phyloP scores from a whole-genome alignment of 208 protist species.

The Leptomonas pyrrhocoris region DNA sequence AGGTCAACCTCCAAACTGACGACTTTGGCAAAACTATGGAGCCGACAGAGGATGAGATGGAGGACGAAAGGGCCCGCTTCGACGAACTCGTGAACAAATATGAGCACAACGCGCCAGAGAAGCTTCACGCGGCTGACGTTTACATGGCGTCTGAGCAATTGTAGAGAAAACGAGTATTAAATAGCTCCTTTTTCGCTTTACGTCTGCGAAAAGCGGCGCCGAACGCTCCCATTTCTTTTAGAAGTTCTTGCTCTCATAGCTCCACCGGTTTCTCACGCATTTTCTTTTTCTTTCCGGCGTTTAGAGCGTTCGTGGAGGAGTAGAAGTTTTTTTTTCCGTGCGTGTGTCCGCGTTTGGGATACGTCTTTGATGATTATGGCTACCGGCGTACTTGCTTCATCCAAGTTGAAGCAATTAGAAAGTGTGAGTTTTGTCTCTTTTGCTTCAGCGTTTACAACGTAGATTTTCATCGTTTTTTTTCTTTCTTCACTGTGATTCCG shows the following conservation, averaged over 20 bases:
- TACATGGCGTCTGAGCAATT: constrained; percentile 61
- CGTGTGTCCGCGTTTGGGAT: neutral
- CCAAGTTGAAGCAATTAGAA: neutral
- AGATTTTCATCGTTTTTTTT: constrained; percentile 22
- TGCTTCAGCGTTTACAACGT: constrained; percentile 8
- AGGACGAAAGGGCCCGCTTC: constrained; percentile 71
- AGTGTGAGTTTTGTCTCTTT: constrained; percentile 22
- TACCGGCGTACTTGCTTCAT: too few species aligned
- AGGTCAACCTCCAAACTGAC: constrained; percentile 82
- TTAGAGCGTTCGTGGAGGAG: neutral
- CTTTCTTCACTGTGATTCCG: neutral
- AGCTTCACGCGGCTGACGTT: constrained; percentile 81
- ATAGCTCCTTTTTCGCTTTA: constrained; percentile 18
- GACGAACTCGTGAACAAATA: constrained; percentile 61
- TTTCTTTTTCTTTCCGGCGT: constrained; percentile 23
- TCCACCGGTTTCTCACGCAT: neutral
- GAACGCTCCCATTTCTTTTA: neutral
- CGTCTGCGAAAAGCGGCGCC: neutral
- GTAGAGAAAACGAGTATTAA: neutral
- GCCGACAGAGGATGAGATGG: constrained; percentile 60
- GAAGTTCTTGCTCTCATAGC: constrained; percentile 4
- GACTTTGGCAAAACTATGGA: constrained; percentile 76
- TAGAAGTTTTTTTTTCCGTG: too few species aligned
- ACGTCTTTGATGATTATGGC: too few species aligned
- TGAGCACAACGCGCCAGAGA: constrained; percentile 64